Base-by-base conservation (phyloP, 176 grass and related monocot genomes). In the Melocanna baccifera region DNA sequence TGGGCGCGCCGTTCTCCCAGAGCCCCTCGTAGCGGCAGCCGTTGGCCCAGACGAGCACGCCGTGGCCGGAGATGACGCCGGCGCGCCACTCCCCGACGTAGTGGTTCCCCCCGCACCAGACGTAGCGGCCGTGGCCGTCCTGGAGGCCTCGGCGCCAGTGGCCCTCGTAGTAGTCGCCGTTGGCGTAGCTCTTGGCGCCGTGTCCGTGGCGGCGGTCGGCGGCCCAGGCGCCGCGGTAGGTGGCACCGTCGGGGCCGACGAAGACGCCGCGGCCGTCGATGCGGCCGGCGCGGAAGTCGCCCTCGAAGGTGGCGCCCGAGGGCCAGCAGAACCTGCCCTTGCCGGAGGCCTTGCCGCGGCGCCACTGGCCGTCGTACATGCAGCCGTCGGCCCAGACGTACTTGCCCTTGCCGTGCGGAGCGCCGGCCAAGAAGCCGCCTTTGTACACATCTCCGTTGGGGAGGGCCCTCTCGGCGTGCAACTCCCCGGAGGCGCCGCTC, bases 41-140 rank as follows among this genome's bases (percentile, higher is more conserved):
- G 45, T 87, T 87, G 58, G 84, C 80, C 87, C 91, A 89, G 19
- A 92, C 70, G 53, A 89, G 63, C 22, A 76, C 76, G 1, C 91
- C 91, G 19, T 88, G 57, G 25, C 91, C 91, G 37, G 69, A 87
- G 69, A 93, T 93, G 37, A 85, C 85, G n/a, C 91, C 88, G 47
- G 45, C 80, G 37, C 88, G 75, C 91, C 51, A 53, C 15, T 53
- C 51, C 51, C 51, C 51, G 6, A 53, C 15, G 51, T 53, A 53
- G 41, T 11, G 41, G 41, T 42, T 42, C 41, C 41, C 41, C 9
- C 9, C 41, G 41, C 41, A 9, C 41, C 91, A 92, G 12, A 86
- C 78, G 56, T 92, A 92, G 50, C 87, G 70, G 81, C 87, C 91
- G 36, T 87, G 91, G 5, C 91, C 91, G 13, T 92, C 87, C 77